Evolutionary conservation across 2,329 filamentous ascomycete species (phyloP), one percentile per base, ranked within the genome.

Genomic region (Elsinoe necatrix): DNA sequence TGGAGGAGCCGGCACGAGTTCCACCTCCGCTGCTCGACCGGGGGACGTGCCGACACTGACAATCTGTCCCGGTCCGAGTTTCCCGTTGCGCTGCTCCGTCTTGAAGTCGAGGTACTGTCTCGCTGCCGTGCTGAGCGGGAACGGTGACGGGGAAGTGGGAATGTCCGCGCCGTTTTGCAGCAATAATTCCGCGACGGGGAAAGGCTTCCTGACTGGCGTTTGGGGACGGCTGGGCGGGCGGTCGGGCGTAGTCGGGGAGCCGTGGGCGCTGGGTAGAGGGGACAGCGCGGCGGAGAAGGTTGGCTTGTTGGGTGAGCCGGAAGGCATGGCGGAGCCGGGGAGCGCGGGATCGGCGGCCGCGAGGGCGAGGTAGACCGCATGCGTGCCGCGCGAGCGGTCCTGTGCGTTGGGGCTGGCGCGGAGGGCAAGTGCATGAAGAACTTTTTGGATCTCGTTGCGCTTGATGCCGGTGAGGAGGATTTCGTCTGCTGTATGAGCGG

Each of bases 131-230:
- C 89, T 90, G 9, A 98, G 79, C 0, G 90, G 89, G 62, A 97
- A 91, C 0, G 89, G 86, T 0, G 91, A 88, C 59, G 87, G 77
- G 1, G 82, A 75, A 1, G 76, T 68, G 0, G 93, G 92, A 31
- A 97, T 86, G 60, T 95, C 87, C 2, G 91, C 91, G 14, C 93
- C 93, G 66, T 98, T 97, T 65, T 97, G 95, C 12, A 95, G 77
- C 12, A 98, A 79, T 58, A 98, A 75, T 70, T 98, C 93, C 12
- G 93, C 93, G 41, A 97, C 78, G 0, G 93, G 85, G 68, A 98
- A 98, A 0, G 91, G 63, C 64, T 75, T 76, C 34, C 74, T 66
- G 23, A 27, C 64, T 2, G 69, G 73, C 50, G 66, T 80, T 67
- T 62, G 72, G 59, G 42, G 54, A 3, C 54, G 75, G 52, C 66